A percentile compares a stretch with the other conserved stretches of the same genome.
These are phyloP conservation scores for Botryotinia globosa DNA, from an alignment of 2,329 filamentous ascomycete species.

Conservation along the genomic window DNA sequence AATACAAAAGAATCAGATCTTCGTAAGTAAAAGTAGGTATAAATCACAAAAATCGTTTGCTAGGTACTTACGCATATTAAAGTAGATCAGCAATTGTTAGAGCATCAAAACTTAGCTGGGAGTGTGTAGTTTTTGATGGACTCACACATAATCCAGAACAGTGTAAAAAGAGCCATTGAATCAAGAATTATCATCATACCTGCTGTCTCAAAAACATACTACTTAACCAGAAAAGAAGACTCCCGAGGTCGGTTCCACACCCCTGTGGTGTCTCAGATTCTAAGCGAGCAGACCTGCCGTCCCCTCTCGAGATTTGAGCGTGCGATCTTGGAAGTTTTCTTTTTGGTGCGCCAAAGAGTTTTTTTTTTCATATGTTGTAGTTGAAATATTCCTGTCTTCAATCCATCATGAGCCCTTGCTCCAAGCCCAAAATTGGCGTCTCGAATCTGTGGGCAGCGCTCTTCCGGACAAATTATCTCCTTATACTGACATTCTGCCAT, in stretches of 20 bases:
- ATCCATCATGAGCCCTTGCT: not conserved
- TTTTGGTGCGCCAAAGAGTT: not conserved
- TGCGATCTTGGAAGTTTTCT: not conserved
- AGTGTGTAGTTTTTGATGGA: not conserved
- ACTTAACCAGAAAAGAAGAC: not conserved
- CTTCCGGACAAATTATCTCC: not conserved
- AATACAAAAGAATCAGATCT: not conserved
- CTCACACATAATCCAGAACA: too few relatives aligned
- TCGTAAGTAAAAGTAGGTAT: not conserved
- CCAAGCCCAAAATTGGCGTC: not conserved
- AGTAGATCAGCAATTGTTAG: not conserved
- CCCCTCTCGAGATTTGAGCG: not conserved
- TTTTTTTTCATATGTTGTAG: not conserved
- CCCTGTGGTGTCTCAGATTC: not conserved
- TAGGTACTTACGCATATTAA: not conserved
- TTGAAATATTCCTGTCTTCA: not conserved
- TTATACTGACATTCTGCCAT: not conserved
- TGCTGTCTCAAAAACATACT: not conserved
- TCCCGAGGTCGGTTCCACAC: not conserved
- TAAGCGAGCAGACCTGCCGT: fast-evolving
- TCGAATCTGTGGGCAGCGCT: not conserved
- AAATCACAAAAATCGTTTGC: too few relatives aligned
- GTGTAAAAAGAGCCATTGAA: too few relatives aligned
- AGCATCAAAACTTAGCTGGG: not conserved
- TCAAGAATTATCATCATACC: not conserved